Evolutionary conservation across 768 basidiomycete species (phyloP).

Genomic region (Pholiota molesta): DNA sequence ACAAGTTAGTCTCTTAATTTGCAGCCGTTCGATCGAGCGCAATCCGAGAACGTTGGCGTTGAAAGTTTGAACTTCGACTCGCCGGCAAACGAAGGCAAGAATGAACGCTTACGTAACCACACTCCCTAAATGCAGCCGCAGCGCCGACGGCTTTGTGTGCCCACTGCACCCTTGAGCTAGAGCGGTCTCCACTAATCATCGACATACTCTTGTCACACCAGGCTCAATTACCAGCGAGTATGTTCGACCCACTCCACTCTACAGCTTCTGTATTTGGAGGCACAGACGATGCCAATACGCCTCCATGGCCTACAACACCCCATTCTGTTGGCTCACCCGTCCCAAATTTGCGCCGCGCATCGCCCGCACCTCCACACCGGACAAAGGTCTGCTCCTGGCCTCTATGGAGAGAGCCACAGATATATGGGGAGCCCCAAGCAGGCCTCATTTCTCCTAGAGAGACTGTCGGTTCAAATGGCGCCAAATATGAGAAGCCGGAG

Average conservation of each 20-base stretch:
- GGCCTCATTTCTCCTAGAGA: conserved; percentile 80
- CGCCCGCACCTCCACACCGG: conserved; percentile 54
- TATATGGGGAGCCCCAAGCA: conserved; percentile 84
- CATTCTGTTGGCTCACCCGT: conserved; percentile 72
- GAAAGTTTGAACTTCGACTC: too few species aligned
- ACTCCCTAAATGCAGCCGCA: neutral
- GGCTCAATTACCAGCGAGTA: conserved; percentile 23
- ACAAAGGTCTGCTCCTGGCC: conserved; percentile 54
- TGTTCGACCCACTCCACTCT: conserved; percentile 77
- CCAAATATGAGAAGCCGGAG: conserved; percentile 72
- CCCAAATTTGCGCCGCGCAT: conserved; percentile 68
- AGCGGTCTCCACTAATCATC: neutral
- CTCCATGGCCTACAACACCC: conserved; percentile 85
- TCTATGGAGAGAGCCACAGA: conserved; percentile 83
- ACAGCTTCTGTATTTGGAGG: conserved; percentile 57
- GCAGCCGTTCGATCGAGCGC: too few species aligned
- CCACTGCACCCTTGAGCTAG: neutral
- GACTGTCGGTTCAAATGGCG: conserved; percentile 67
- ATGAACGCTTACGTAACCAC: neutral
- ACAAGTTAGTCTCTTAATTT: neutral
- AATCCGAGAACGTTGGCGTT: too few species aligned
- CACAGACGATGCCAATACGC: conserved; percentile 42
- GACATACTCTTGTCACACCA: neutral
- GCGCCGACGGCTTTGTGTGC: neutral
- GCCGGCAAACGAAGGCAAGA: neutral